Percentiles rank a stretch among this genome's conserved stretches.
Conservation (phyloP, 768 basidiomycete genomes). For the Boletus speciosus region DNA sequence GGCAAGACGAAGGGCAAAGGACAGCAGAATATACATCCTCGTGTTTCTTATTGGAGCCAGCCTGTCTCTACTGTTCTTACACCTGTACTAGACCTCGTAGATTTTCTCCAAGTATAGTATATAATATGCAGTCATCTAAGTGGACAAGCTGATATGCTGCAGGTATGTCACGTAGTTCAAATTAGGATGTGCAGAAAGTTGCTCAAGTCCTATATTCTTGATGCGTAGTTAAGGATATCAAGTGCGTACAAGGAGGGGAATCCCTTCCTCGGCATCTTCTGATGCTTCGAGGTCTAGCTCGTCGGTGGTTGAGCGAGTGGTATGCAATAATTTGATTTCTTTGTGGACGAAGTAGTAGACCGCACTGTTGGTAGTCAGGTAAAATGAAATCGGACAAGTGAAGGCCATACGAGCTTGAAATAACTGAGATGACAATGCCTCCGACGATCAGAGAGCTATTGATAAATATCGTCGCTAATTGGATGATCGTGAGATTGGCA, state of each 20-base stretch:
- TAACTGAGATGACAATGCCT: constrained; percentile 54
- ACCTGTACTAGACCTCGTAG: constrained; percentile 65
- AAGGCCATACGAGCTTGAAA: constrained; percentile 62
- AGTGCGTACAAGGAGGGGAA: constrained; percentile 39
- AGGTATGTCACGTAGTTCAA: background rate
- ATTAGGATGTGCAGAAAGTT: background rate
- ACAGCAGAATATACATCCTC: constrained; percentile 84
- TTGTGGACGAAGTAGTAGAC: constrained; percentile 63
- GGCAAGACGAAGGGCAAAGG: constrained; percentile 82
- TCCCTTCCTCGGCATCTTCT: constrained; percentile 59
- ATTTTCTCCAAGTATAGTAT: constrained; percentile 2
- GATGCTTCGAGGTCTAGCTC: constrained; percentile 57
- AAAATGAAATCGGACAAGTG: constrained; percentile 5
- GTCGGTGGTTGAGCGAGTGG: constrained; percentile 45
- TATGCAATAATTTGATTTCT: constrained; percentile 55
- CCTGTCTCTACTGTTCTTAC: constrained; percentile 87
- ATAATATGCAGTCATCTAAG: constrained; percentile 2
- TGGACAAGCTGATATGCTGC: background rate
- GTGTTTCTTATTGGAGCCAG: constrained; percentile 91
- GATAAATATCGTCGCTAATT: constrained; percentile 58
- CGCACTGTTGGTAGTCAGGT: constrained; percentile 41
- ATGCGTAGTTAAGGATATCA: background rate
- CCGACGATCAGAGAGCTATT: constrained; percentile 57
- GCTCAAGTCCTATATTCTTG: background rate
- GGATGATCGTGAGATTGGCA: constrained; percentile 9